Evolutionary conservation across 2,329 filamentous ascomycete genomes (phyloP), one percentile per base, ranked within the genome.

Genomic region (Monosporascus cannonballus): DNA sequence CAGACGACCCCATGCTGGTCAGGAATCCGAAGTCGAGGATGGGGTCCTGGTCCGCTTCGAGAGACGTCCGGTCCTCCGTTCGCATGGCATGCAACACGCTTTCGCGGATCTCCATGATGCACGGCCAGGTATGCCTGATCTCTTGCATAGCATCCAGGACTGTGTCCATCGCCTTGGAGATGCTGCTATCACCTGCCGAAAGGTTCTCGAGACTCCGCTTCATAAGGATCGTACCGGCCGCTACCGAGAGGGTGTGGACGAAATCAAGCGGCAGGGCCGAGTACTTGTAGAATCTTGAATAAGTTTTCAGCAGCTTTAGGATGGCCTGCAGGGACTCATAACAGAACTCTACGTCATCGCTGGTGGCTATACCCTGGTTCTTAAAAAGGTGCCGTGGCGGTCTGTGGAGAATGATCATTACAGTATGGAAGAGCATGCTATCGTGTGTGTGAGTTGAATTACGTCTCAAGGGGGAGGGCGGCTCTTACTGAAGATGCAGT

Each of bases 341-440:
- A 62, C 76, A 79, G 11, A 76, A 75, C 51, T 77, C 70, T 7
- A 79, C 70, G 38, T 76, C 75, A 53, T 77, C 73, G 30, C 70
- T 71, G 5, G 67, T 67, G 3, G 68, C 63, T 14, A 74, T 68
- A 1, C 65, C 69, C 1, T 67, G 66, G 37, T 71, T 71, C 52
- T 69, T 65, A 41, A 76, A 70, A 38, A 73, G 64, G 48, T 75
- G 71, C 3, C 68, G 71, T 1, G 76, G 75, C 2, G 76, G 76
- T 0, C 76, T 71, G 54, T 78, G 75, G 3, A 79, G 69, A 48
- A 79, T 76, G 20, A 77, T 77, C 74, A 78, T 76, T 47, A 72
- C 70, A 1, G 76, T 77, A 52, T 78, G 75, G 56, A 77, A 78
- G 17, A 74, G 60, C 70, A 79, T 75, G 56, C 61, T 64, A 39